Evolutionary conservation across 139 green algal species (phyloP).

Genomic region (Edaphochlamys debaryana): DNA sequence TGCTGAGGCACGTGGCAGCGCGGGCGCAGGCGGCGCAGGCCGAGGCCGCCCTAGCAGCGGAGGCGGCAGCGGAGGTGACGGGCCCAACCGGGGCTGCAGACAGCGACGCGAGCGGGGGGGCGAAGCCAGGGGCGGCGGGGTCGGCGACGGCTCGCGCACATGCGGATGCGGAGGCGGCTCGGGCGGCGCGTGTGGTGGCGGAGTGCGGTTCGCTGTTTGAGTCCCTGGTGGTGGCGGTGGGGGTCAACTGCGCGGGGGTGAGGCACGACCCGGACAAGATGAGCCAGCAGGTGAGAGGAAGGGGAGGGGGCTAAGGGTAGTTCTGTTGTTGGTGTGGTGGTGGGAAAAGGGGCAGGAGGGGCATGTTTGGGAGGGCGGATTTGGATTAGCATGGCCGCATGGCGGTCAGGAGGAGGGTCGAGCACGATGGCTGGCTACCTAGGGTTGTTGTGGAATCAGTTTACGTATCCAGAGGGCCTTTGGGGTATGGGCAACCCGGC

Average conservation of each 20-base stretch:
- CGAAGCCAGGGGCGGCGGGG: not conserved
- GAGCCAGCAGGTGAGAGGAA: not conserved
- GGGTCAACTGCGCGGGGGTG: constrained; percentile 33
- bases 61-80: not conserved
- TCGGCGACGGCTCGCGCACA: not conserved
- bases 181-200: not conserved
- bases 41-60: too few relatives aligned
- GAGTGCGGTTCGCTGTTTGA: constrained; percentile 39
- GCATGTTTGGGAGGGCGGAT: too few relatives aligned
- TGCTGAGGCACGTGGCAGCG: constrained; percentile 50
- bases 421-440: too few relatives aligned
- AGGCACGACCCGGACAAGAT: constrained; percentile 27
- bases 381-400: too few relatives aligned
- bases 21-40: not conserved
- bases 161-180: not conserved
- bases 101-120: not conserved
- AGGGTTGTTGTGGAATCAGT: too few relatives aligned
- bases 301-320: not conserved
- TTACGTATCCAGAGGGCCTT: too few relatives aligned
- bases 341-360: too few relatives aligned
- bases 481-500: too few relatives aligned
- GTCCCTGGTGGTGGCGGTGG: constrained; percentile 40
- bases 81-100: not conserved
- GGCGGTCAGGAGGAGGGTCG: too few relatives aligned
- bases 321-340: not conserved